A percentile compares a stretch with the other conserved stretches of the same genome.
phyloP scores from a whole-genome alignment of 23 red algal species.

The Gracilaria domingensis region DNA sequence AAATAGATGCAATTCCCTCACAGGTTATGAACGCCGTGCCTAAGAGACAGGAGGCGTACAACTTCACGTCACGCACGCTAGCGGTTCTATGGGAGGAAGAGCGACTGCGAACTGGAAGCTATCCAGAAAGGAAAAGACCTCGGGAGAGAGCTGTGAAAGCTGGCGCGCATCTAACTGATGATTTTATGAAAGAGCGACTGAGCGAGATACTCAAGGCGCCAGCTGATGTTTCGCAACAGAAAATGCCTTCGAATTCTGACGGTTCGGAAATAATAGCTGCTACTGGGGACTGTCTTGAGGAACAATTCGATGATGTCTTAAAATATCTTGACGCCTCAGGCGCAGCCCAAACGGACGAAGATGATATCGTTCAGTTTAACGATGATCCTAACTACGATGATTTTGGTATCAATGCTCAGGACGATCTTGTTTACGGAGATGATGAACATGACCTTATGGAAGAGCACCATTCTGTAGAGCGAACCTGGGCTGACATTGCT shows the following conservation, averaged over 20 bases:
- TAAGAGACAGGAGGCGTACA: neutral
- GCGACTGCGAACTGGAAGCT: conserved; percentile 55
- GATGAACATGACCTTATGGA: conserved; percentile 39
- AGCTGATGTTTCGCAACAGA: neutral
- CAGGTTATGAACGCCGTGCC: conserved; percentile 62
- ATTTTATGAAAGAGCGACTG: conserved; percentile 27
- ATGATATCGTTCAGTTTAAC: conserved; percentile 45
- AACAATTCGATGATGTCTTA: conserved; percentile 42
- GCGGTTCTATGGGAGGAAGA: conserved; percentile 77
- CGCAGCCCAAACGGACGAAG: conserved; percentile 28
- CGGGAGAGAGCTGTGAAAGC: conserved; percentile 37
- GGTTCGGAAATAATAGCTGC: neutral
- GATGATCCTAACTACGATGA: conserved; percentile 22
- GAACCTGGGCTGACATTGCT: conserved; percentile 59
- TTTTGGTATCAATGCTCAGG: conserved; percentile 20
- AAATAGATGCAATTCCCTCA: conserved; percentile 70
- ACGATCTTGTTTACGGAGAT: conserved; percentile 36
- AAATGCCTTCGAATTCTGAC: conserved; percentile 2
- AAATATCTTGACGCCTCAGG: conserved; percentile 34
- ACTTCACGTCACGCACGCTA: conserved; percentile 58
- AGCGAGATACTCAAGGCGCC: conserved; percentile 6
- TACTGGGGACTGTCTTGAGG: conserved; percentile 8
- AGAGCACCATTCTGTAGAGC: conserved; percentile 50
- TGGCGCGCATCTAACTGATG: conserved; percentile 55
- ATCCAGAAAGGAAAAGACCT: conserved; percentile 19